Conservation (phyloP, 441 rosid genomes). For the Erodium moschatum region DNA sequence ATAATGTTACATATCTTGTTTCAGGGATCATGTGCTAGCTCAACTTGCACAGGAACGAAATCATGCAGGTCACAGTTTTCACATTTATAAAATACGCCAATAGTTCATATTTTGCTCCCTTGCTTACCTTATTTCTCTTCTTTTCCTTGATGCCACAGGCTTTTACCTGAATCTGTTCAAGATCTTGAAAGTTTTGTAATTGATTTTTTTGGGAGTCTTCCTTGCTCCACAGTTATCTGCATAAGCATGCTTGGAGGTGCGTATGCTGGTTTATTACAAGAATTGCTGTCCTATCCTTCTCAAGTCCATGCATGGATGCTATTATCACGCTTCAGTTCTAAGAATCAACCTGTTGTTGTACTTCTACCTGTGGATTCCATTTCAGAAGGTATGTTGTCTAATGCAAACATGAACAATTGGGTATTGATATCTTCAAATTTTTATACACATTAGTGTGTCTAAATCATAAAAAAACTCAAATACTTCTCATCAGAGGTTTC, state of each 20-base stretch:
- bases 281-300: constrained; percentile 45
- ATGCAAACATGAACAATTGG: constrained; percentile 13
- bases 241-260: constrained; percentile 61
- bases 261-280: constrained; percentile 47
- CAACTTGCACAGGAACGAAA: constrained; percentile 33
- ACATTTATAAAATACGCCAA: constrained; percentile 13
- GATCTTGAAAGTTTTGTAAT: constrained; percentile 57
- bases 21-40: constrained; percentile 34
- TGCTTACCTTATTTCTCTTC: constrained; percentile 15
- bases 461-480: neutral
- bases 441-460: constrained; percentile 1
- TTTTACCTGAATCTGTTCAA: constrained; percentile 57
- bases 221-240: constrained; percentile 59
- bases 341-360: constrained; percentile 56
- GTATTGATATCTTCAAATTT: constrained; percentile 8
- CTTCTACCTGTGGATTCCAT: constrained; percentile 66
- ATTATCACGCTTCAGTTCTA: constrained; percentile 56
- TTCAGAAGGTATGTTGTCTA: constrained; percentile 51
- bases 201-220: constrained; percentile 51
- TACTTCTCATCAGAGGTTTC: constrained; percentile 23
- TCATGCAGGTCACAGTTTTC: constrained; percentile 37
- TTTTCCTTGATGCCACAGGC: constrained; percentile 41
- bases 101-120: neutral
- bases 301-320: constrained; percentile 54
- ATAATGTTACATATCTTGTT: constrained; percentile 8